Evolutionary conservation across 2,329 filamentous ascomycete species (phyloP), one percentile per base, ranked within the genome.

Genomic region (Lachnellula arida): DNA sequence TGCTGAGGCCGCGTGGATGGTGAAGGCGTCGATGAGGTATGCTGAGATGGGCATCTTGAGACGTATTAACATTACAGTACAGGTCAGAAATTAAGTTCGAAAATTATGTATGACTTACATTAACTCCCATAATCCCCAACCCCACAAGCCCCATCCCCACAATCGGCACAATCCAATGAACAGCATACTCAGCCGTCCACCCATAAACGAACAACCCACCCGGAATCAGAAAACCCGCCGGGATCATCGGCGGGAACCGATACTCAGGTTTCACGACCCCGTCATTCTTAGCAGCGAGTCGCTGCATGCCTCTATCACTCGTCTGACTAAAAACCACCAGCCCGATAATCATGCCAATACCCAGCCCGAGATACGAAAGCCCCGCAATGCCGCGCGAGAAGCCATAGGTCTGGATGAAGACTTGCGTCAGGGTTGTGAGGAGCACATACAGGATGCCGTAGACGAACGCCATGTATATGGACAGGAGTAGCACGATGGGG

Each of bases 141-240:
- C 75, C 75, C 37, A 76, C 67, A 40, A 74, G 63, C 0, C 67
- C 61, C 0, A 73, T 77, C 1, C 70, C 74, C 14, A 77, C 70
- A 56, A 76, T 74, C 1, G 76, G 74, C 0, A 70, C 73, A 19
- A 77, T 74, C 75, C 75, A 78, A 46, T 57, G 54, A 11, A 62
- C 68, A 5, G 68, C 60, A 4, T 72, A 66, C 4, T 77, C 59
- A 0, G 72, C 71, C 0, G 72, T 71, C 75, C 76, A 78, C 8
- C 75, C 76, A 57, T 77, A 78, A 12, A 76, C 69, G 59, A 79
- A 78, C 37, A 78, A 67, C 0, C 71, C 70, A 12, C 74, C 63
- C 0, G 76, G 75, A 14, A 78, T 73, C 55, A n/a, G 43, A 75
- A 43, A 9, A 70, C 50, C 23, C 70, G 69, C 46, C 72, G 57